These are phyloP conservation scores for Madurella mycetomatis DNA, from an alignment of 2,329 filamentous ascomycete species.

Conservation along the genomic window DNA sequence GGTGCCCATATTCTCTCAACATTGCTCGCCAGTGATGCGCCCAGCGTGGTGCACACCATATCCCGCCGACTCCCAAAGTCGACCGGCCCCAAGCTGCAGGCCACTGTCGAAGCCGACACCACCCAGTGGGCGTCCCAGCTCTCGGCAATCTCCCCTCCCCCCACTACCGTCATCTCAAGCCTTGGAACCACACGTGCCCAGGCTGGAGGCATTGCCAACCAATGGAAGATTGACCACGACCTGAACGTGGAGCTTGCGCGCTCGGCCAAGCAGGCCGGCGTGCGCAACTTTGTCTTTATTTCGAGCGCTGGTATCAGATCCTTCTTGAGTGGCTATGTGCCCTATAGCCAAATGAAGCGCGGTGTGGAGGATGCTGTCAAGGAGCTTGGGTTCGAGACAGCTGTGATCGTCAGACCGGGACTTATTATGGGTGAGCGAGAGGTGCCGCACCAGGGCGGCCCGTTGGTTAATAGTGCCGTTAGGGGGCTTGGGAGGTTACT, in stretches of 20 bases:
- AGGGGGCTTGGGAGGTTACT: constrained; percentile 51
- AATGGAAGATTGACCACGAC: constrained; percentile 85
- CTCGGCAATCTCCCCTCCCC: constrained; percentile 48
- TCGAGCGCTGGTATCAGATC: constrained; percentile 52
- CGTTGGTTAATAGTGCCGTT: constrained; percentile 51
- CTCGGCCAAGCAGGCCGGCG: constrained; percentile 67
- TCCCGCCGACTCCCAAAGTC: constrained; percentile 60
- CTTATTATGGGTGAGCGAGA: constrained; percentile 69
- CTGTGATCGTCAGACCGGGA: constrained; percentile 70
- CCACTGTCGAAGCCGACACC: constrained; percentile 64
- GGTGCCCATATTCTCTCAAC: constrained; percentile 70
- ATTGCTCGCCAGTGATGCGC: constrained; percentile 52
- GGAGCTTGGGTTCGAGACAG: constrained; percentile 69
- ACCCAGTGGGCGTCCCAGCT: constrained; percentile 63
- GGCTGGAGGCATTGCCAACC: constrained; percentile 71
- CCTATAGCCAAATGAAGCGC: constrained; percentile 70
- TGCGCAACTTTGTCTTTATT: constrained; percentile 72
- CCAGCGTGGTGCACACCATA: constrained; percentile 58
- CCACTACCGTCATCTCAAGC: constrained; percentile 67
- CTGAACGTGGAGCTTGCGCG: constrained; percentile 75
- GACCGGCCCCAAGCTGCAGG: constrained; percentile 56
- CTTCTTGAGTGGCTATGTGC: constrained; percentile 39
- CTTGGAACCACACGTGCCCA: constrained; percentile 74
- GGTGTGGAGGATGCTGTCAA: constrained; percentile 78
- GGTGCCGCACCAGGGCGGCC: constrained; percentile 55